Conservation (phyloP, 2,329 filamentous ascomycete species). For the Daldinia eschscholtzii region DNA sequence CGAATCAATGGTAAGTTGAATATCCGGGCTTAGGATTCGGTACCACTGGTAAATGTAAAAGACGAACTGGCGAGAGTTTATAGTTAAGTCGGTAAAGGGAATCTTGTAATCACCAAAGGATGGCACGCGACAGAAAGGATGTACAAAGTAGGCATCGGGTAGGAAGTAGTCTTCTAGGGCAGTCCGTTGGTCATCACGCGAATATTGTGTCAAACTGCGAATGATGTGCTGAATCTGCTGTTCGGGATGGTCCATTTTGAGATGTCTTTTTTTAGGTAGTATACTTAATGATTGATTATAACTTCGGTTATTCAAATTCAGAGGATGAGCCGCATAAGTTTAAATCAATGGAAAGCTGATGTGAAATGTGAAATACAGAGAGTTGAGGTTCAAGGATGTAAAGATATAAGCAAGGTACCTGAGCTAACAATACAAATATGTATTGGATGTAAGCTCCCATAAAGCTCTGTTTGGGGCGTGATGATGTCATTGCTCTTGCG, state of each 20-base stretch:
- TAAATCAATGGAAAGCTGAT: neutral
- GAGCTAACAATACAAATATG: too few relatives aligned
- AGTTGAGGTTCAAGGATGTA: constrained; percentile 31
- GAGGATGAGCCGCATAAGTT: too few relatives aligned
- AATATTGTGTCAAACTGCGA: constrained; percentile 74
- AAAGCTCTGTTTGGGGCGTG: constrained; percentile 2
- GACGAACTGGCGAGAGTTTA: constrained; percentile 76
- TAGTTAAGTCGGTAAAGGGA: constrained; percentile 54
- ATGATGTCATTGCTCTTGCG: constrained; percentile 38
- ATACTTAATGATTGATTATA: neutral
- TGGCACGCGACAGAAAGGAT: constrained; percentile 81
- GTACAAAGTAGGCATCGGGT: constrained; percentile 77
- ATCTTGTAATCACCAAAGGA: constrained; percentile 60
- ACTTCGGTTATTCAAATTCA: constrained; percentile 1
- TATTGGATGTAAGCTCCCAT: neutral
- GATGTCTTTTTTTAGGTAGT: neutral
- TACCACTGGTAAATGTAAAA: constrained; percentile 84
- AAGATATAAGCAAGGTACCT: neutral
- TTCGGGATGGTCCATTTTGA: constrained; percentile 53
- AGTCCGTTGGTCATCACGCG: constrained; percentile 72
- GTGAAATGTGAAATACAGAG: neutral
- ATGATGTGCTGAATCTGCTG: constrained; percentile 76
- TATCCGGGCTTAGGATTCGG: constrained; percentile 81
- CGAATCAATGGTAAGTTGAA: constrained; percentile 75
- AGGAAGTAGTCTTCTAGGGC: constrained; percentile 81